Base-by-base conservation (phyloP, 2,329 filamentous ascomycete species). In the Xenosphaeropsis pyriputrescens region DNA sequence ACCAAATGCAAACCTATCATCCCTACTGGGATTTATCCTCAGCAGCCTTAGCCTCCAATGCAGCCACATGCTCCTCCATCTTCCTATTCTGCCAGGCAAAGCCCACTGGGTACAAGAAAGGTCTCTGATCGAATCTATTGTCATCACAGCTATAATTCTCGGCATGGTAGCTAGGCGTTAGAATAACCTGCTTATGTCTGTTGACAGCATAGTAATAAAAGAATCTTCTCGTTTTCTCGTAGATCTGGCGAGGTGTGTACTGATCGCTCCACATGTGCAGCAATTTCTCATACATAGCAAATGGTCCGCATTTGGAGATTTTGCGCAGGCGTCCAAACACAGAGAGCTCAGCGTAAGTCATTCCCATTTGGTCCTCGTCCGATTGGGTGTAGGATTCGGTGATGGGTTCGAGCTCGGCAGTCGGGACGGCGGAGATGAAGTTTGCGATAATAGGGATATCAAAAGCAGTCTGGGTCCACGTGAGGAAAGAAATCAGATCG, bases 151-250 rank as follows among this genome's bases (percentile, higher is more conserved):
- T 14, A 17, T 12, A 14, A 6, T 32, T 5, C 30, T 32, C 11
- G 5, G 6, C 30, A 6, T 32, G 5, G 11, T 32, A 35, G 7
- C 15, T 22, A 14, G 33, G n/a, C 7, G 33, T 19, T 9, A 38
- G 18, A 9, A 68, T 72, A 60, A 68, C 67, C 5, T 19, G 18
- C 57, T 81, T 81, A 52, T 80, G 76, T 12, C 77, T 58, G 52
- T 81, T 79, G 49, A 76, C 71, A 0, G 66, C 63, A 50, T 79
- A 77, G 49, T 65, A 72, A 44, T 58, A 59, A 50, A 60, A 65
- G 52, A 67, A 67, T 17, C 54, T 53, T 47, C 50, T 51, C 31
- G 55, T 60, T 52, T 58, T 70, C 47, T 62, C 53, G 30, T 63
- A 56, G 45, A 70, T 60, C 48, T 63, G 50, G 5, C 44, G 47